phyloP scores from a whole-genome alignment of 1,284 basidiomycete genomes.

The Sparassis latifolia region DNA sequence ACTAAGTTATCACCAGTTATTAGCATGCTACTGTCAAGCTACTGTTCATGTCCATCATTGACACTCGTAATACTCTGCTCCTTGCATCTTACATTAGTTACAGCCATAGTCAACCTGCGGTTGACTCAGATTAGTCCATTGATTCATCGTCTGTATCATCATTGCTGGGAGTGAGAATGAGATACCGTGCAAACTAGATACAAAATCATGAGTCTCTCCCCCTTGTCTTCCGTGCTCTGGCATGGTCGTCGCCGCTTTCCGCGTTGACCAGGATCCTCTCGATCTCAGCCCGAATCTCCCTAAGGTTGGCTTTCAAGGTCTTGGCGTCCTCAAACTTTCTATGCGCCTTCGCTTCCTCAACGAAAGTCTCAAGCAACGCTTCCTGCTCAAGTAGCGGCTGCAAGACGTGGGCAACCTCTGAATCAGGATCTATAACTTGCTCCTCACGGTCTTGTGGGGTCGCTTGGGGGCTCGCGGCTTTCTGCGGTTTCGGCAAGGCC shows the following conservation, averaged over 20 bases:
- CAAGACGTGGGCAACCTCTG: constrained; percentile 61
- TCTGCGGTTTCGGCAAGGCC: constrained; percentile 56
- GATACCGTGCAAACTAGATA: neutral
- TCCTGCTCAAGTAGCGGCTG: constrained; percentile 91
- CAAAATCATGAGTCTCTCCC: constrained; percentile 2
- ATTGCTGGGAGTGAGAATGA: neutral
- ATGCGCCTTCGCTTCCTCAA: constrained; percentile 76
- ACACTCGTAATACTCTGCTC: no score
- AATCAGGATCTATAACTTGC: constrained; percentile 52
- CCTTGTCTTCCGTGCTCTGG: constrained; percentile 2
- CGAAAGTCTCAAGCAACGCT: constrained; percentile 75
- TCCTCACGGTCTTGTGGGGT: constrained; percentile 17
- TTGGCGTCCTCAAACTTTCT: constrained; percentile 89
- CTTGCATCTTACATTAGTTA: no score
- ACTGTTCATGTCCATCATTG: no score
- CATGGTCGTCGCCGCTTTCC: constrained; percentile 14
- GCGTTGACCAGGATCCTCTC: constrained; percentile 51
- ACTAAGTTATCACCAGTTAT: neutral
- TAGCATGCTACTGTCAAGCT: neutral
- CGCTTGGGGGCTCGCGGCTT: constrained; percentile 18
- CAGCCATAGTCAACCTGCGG: neutral
- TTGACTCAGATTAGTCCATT: neutral
- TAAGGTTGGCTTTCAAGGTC: constrained; percentile 66
- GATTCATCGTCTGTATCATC: neutral
- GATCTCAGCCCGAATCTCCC: constrained; percentile 78